These are phyloP conservation scores for Elaeis guineensis DNA, from an alignment of 176 grass and related monocot species.

Conservation along the genomic window DNA sequence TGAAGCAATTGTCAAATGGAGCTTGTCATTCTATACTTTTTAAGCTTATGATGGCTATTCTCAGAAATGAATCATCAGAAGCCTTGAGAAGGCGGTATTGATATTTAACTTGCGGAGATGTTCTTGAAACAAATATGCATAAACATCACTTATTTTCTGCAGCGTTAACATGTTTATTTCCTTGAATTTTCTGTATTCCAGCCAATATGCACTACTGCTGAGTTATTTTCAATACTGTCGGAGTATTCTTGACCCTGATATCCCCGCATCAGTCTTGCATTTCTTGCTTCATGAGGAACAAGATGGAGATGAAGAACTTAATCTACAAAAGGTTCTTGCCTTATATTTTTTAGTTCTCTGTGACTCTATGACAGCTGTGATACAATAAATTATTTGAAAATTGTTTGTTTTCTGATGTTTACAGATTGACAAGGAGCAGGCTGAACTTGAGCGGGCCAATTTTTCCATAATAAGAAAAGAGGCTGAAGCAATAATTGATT, in stretches of 20 bases:
- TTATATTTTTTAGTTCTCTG: background rate
- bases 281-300: constrained; percentile 78
- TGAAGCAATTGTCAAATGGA: constrained; percentile 76
- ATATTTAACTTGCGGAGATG: background rate
- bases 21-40: constrained; percentile 79
- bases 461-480: constrained; percentile 94
- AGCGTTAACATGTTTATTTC: constrained; percentile 7
- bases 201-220: constrained; percentile 91
- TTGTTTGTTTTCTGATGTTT: constrained; percentile 8
- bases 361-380: constrained; percentile 1
- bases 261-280: constrained; percentile 64
- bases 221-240: constrained; percentile 95
- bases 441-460: constrained; percentile 55
- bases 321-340: constrained; percentile 69
- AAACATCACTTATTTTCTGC: too few species aligned
- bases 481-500: constrained; percentile 69
- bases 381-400: constrained; percentile 8
- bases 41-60: constrained; percentile 75
- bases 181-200: constrained; percentile 27
- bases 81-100: constrained; percentile 84
- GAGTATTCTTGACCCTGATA: constrained; percentile 78
- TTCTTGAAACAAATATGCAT: too few species aligned
- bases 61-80: constrained; percentile 85
- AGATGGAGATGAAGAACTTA: constrained; percentile 67
- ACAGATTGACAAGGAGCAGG: constrained; percentile 84